A percentile compares a stretch with the other conserved stretches of the same genome.
Evolutionary conservation across 352 stramenopile species (phyloP).

Genomic region (Saprolegnia parasitica): DNA sequence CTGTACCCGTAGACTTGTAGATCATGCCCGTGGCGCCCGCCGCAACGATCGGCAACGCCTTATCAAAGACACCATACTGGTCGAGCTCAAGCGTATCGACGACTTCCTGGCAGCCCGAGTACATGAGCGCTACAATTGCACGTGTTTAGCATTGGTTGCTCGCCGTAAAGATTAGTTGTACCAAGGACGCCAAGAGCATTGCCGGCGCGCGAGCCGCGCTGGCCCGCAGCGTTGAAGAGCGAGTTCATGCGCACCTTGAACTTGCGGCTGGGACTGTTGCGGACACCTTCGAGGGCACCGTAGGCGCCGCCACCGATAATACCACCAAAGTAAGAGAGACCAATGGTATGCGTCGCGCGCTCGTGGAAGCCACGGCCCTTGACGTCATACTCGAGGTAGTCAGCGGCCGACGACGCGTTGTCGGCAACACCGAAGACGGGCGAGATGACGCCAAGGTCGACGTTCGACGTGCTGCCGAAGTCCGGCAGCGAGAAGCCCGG

Average conservation of each 20-base stretch:
- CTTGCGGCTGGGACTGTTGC: conserved; percentile 71
- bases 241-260: conserved; percentile 87
- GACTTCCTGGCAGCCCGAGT: conserved; percentile 82
- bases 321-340: conserved; percentile 77
- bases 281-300: conserved; percentile 61
- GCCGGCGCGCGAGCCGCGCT: conserved; percentile 77
- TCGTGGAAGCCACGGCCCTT: conserved; percentile 80
- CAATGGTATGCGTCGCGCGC: conserved; percentile 71
- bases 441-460: conserved; percentile 79
- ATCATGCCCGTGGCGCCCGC: conserved; percentile 76
- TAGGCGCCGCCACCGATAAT: conserved; percentile 73
- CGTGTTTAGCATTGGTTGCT: neutral
- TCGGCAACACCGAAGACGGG: conserved; percentile 78
- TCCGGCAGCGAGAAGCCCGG: conserved; percentile 19
- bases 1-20: conserved; percentile 81
- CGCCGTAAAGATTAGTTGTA: conserved; percentile 31
- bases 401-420: conserved; percentile 56
- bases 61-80: conserved; percentile 76
- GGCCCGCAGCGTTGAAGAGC: conserved; percentile 78
- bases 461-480: conserved; percentile 31
- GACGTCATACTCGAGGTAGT: conserved; percentile 86
- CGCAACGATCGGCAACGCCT: conserved; percentile 77
- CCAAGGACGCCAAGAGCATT: conserved; percentile 77
- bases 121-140: conserved; percentile 62
- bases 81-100: conserved; percentile 76